These are phyloP conservation scores for Neopestalotiopsis rosae DNA, from an alignment of 2,329 filamentous ascomycete species.

Conservation along the genomic window DNA sequence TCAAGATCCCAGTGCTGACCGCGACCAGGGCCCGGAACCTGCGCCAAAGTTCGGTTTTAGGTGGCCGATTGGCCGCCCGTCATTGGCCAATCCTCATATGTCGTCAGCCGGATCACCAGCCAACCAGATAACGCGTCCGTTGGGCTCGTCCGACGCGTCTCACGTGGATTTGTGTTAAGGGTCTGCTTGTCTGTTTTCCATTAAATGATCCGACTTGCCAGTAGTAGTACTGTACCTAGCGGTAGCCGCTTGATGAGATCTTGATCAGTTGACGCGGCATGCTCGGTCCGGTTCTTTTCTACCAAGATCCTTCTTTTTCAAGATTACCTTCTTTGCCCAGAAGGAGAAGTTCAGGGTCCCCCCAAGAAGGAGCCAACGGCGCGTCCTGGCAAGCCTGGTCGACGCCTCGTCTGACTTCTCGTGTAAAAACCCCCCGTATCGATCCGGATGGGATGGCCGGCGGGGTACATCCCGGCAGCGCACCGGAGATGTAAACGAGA, in stretches of 20 bases:
- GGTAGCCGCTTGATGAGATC: neutral
- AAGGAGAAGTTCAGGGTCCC: neutral
- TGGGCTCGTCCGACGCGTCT: conserved; percentile 7
- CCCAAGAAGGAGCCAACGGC: neutral
- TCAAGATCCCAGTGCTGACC: conserved; percentile 4
- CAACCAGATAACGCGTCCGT: conserved; percentile 8
- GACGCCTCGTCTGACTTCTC: neutral
- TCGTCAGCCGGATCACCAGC: conserved; percentile 7
- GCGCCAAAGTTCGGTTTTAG: neutral
- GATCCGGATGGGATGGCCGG: neutral
- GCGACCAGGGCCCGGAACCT: neutral
- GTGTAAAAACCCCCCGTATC: neutral
- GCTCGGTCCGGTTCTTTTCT: neutral
- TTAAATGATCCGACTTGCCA: neutral
- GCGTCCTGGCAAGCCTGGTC: neutral
- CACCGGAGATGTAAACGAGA: conserved; percentile 1
- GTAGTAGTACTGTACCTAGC: neutral
- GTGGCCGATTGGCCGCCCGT: neutral
- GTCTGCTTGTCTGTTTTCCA: neutral
- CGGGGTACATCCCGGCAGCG: neutral
- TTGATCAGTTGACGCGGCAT: neutral
- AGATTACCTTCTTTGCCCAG: neutral
- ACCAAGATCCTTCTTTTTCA: neutral
- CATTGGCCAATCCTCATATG: conserved; percentile 2
- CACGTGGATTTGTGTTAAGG: neutral